Conservation (phyloP, 257 asterid species). For the Vinca minor region DNA sequence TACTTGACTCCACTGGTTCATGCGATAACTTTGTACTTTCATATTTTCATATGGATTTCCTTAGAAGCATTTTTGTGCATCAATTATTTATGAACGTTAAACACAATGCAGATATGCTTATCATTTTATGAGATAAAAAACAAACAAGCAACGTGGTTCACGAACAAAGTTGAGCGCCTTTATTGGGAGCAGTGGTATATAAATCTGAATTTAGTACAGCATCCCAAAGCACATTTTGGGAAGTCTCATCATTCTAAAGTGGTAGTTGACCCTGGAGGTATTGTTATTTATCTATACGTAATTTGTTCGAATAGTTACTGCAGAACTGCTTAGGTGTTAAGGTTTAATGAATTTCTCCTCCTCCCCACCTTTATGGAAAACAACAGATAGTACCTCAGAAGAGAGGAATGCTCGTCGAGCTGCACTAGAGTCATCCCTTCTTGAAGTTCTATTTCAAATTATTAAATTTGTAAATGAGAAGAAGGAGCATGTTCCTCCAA, state of each 20-base stretch:
- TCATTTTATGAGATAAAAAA: constrained; percentile 83
- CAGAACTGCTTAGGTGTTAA: not conserved
- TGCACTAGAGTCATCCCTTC: constrained; percentile 66
- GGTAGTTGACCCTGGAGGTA: constrained; percentile 81
- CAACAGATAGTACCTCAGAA: constrained; percentile 48
- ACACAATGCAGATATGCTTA: constrained; percentile 59
- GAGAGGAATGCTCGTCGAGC: constrained; percentile 66
- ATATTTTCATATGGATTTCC: not conserved
- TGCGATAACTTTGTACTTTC: not conserved
- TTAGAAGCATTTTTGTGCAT: not conserved
- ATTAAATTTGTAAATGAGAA: constrained; percentile 86
- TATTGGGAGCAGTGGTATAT: constrained; percentile 94
- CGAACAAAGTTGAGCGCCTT: constrained; percentile 79
- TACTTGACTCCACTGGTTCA: not conserved
- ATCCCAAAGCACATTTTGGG: constrained; percentile 57
- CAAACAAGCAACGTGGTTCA: constrained; percentile 88
- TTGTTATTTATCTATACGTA: constrained; percentile 5
- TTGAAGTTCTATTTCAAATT: constrained; percentile 84
- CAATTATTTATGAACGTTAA: constrained; percentile 13
- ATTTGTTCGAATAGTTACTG: not conserved
- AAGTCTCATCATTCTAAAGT: constrained; percentile 61
- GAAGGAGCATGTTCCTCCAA: constrained; percentile 86
- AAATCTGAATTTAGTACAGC: constrained; percentile 65
- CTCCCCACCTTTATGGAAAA: constrained; percentile 8
- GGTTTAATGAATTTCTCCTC: not conserved